Percentiles rank a stretch among this genome's conserved stretches.
phyloP scores from a whole-genome alignment of 2,329 filamentous ascomycete species.

The Hymenoscyphus scutula region DNA sequence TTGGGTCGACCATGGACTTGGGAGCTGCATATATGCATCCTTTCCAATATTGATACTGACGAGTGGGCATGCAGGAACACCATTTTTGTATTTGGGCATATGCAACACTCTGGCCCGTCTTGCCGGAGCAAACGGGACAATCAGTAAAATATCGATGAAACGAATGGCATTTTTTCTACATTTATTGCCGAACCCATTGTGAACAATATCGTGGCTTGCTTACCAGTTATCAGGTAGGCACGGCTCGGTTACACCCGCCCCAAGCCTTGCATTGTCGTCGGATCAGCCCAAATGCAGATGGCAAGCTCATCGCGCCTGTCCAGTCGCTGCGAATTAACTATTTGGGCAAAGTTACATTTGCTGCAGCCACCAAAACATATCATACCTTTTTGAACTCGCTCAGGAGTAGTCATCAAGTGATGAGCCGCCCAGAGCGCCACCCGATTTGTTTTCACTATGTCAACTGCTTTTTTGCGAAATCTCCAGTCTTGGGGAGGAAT shows the following conservation, averaged over 20 bases:
- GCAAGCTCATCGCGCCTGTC: background rate
- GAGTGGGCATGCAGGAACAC: background rate
- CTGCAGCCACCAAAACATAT: too few relatives aligned
- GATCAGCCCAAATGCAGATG: background rate
- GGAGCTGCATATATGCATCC: slow-evolving; percentile 2
- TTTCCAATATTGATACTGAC: background rate
- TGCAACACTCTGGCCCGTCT: background rate
- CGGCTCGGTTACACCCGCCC: background rate
- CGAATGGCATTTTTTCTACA: background rate
- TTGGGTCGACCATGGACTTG: background rate
- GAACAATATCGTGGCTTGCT: background rate
- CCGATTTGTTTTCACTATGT: background rate
- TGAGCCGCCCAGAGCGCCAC: background rate
- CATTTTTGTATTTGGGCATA: background rate
- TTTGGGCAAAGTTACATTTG: background rate
- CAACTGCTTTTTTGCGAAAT: background rate
- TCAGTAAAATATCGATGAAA: too few relatives aligned
- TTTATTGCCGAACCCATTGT: background rate
- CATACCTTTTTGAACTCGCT: too few relatives aligned
- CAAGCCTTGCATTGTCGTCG: background rate
- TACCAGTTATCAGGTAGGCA: background rate
- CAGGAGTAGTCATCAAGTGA: too few relatives aligned
- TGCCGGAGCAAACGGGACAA: too few relatives aligned
- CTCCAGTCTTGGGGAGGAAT: too few relatives aligned
- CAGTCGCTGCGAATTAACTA: background rate